Base-by-base conservation (phyloP, 2,329 filamentous ascomycete genomes). In the Arachnopeziza araneosa region DNA sequence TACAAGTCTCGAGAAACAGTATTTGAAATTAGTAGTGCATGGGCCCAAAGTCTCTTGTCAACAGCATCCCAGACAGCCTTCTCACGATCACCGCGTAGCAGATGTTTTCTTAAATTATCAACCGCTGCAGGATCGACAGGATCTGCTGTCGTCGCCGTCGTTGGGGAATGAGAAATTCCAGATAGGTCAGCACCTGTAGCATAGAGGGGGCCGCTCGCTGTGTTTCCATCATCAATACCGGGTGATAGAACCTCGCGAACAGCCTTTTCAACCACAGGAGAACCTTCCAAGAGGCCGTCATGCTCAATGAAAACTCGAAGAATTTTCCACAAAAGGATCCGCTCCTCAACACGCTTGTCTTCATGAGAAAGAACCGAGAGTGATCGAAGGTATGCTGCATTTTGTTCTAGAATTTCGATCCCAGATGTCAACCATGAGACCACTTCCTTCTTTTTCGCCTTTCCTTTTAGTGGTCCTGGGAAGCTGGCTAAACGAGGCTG, bases 381-480 rank as follows among this genome's bases (percentile, higher is more conserved):
- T 60, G 81, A 80, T 19, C 75, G 76, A 32, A 72, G 59, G 60
- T 71, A 68, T 1, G 65, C 62, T 24, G 65, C 64, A 57, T 75
- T 80, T 68, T 79, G 83, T 71, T 96, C 90, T 44, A 97, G 76
- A 0, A 78, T 77, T 48, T 90, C 87, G 59, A 98, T 93, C 56
- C 88, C 91, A 61, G 82, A 78, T 4, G 81, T 83, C 52, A 99
- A 79, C 95, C 96, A 99, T 1, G 84, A 75, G 51, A 93, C 68
- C 0, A 91, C 83, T 58, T 99, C 93, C 77, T 98, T 99, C 80
- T 99, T 99, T 80, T 96, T 98, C 1, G 87, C 86, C 72, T 97
- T 98, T 50, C 86, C 83, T 73, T 89, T 92, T 26, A 99, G 77
- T 2, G 96, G 95, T 0, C 95, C 95, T 0, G 95, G 95, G 69